These are phyloP conservation scores for Calycina marina DNA, from an alignment of 2,329 filamentous ascomycete species.

Conservation along the genomic window DNA sequence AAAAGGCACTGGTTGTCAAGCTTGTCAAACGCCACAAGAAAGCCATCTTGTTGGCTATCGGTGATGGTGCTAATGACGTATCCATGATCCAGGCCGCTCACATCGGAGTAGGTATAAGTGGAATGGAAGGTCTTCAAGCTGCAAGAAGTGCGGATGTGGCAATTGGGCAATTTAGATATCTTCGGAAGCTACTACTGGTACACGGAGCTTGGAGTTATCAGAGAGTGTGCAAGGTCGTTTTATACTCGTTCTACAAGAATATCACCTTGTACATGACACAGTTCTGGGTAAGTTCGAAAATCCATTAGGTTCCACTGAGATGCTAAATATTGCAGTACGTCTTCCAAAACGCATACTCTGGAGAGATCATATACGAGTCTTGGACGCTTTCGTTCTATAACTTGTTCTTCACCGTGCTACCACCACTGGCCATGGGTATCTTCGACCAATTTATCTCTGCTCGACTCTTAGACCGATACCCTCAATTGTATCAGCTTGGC, in stretches of 20 bases:
- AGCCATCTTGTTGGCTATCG: slow-evolving; percentile 84
- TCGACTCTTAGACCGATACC: slow-evolving; percentile 83
- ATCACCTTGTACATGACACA: slow-evolving; percentile 98
- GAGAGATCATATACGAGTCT: slow-evolving; percentile 95
- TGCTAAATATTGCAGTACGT: slow-evolving; percentile 47
- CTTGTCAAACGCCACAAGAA: slow-evolving; percentile 87
- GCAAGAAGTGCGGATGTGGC: slow-evolving; percentile 90
- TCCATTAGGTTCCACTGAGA: slow-evolving; percentile 2
- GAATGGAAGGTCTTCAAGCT: slow-evolving; percentile 90
- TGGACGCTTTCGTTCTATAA: slow-evolving; percentile 99
- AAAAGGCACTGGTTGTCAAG: slow-evolving; percentile 96
- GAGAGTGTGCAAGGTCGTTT: slow-evolving; percentile 86
- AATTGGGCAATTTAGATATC: slow-evolving; percentile 88
- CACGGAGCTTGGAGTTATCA: slow-evolving; percentile 98
- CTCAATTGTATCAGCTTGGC: slow-evolving; percentile 84
- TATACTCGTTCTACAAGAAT: slow-evolving; percentile 99
- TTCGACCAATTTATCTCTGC: slow-evolving; percentile 97
- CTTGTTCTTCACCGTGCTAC: slow-evolving; percentile 90
- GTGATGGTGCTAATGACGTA: slow-evolving; percentile 97
- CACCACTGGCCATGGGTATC: slow-evolving; percentile 86
- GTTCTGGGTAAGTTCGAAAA: slow-evolving; percentile 63
- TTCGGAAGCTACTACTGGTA: slow-evolving; percentile 85
- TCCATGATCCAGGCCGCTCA: slow-evolving; percentile 99
- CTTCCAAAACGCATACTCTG: slow-evolving; percentile 96
- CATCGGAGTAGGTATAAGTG: slow-evolving; percentile 94